phyloP scores from a whole-genome alignment of 139 green algal genomes.

The Coccomyxa sp. region DNA sequence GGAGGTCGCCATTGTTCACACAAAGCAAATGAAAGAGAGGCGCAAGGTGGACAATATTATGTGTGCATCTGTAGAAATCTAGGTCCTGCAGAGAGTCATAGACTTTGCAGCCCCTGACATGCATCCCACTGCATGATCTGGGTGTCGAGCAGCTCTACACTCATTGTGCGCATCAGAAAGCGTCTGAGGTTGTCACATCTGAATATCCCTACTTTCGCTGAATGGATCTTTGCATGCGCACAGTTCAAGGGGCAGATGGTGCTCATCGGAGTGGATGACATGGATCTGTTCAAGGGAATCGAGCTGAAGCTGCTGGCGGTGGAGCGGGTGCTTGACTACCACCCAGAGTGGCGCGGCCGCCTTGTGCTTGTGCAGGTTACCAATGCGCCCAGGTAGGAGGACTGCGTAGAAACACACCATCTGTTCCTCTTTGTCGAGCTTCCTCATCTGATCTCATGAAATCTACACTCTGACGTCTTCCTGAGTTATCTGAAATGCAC shows the following conservation, averaged over 20 bases:
- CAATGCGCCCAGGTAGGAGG: slow-evolving; percentile 39
- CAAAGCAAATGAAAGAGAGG: too few relatives aligned
- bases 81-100: too few relatives aligned
- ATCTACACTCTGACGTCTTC: too few relatives aligned
- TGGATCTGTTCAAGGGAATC: slow-evolving; percentile 96
- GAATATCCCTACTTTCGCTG: neutral
- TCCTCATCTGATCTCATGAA: slow-evolving; percentile 2
- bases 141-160: too few relatives aligned
- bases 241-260: slow-evolving; percentile 61
- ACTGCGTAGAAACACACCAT: neutral
- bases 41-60: too few relatives aligned
- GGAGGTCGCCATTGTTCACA: too few relatives aligned
- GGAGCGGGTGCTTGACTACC: slow-evolving; percentile 79
- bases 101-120: too few relatives aligned
- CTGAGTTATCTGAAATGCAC: too few relatives aligned
- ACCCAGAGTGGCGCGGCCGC: slow-evolving; percentile 76
- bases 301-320: slow-evolving; percentile 74
- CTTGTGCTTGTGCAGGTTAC: slow-evolving; percentile 87
- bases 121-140: too few relatives aligned
- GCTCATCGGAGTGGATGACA: slow-evolving; percentile 92
- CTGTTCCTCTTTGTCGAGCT: neutral
- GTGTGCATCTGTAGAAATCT: too few relatives aligned
- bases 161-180: too few relatives aligned
- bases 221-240: neutral
- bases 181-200: too few relatives aligned